Conservation (phyloP, 2,329 filamentous ascomycete genomes). For the Fusarium anthophilum region DNA sequence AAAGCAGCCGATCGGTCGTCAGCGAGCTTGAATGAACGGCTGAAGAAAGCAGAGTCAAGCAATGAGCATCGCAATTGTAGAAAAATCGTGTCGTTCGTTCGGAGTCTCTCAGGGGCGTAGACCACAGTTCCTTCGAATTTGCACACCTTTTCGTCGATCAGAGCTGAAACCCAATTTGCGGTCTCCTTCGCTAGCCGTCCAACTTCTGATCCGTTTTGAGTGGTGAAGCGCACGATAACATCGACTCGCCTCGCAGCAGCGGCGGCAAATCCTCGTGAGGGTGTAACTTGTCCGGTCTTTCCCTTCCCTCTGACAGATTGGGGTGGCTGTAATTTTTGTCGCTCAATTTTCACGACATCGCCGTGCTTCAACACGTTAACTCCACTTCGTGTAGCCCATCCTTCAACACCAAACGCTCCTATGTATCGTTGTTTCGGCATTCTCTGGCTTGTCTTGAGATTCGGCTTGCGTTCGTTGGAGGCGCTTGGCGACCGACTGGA, state of each 20-base stretch:
- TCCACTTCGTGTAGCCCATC: slow-evolving; percentile 91
- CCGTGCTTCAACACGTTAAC: slow-evolving; percentile 78
- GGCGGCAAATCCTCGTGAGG: slow-evolving; percentile 55
- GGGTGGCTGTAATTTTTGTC: slow-evolving; percentile 76
- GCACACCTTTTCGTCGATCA: slow-evolving; percentile 92
- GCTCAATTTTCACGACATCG: slow-evolving; percentile 86
- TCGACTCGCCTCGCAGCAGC: slow-evolving; percentile 75
- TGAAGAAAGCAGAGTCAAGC: slow-evolving; percentile 77
- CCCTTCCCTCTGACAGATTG: slow-evolving; percentile 56
- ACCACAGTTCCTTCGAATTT: slow-evolving; percentile 88
- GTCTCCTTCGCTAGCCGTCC: slow-evolving; percentile 87
- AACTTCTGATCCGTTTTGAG: slow-evolving; percentile 79
- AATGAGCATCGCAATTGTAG: slow-evolving; percentile 85
- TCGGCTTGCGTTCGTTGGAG: slow-evolving; percentile 10
- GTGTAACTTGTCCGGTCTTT: slow-evolving; percentile 50
- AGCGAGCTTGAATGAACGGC: slow-evolving; percentile 65
- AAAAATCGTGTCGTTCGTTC: slow-evolving; percentile 95
- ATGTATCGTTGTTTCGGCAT: slow-evolving; percentile 73
- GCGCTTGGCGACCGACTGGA: slow-evolving; percentile 15
- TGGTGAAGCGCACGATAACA: slow-evolving; percentile 92
- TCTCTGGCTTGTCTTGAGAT: slow-evolving; percentile 23
- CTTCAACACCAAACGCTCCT: slow-evolving; percentile 89
- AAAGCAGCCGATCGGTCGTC: slow-evolving; percentile 77
- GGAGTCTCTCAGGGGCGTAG: slow-evolving; percentile 83
- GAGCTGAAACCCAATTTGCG: slow-evolving; percentile 89